Evolutionary conservation across 2,329 filamentous ascomycete species (phyloP).

Genomic region (Microsporum audouinii): DNA sequence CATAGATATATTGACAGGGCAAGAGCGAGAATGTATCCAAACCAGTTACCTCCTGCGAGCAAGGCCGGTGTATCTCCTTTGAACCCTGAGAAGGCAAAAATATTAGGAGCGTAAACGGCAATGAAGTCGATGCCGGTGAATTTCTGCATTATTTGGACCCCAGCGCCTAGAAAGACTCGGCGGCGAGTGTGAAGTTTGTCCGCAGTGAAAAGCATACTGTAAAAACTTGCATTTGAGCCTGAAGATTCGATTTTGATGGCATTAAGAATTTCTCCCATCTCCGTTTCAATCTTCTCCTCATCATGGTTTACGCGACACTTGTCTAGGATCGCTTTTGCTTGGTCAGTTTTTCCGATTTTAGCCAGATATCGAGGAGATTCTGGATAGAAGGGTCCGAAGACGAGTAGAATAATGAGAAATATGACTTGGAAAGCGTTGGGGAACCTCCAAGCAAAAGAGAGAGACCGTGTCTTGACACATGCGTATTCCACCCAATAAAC

Average conservation of each 20-base stretch:
- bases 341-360: neutral
- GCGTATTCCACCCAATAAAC: neutral
- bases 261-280: neutral
- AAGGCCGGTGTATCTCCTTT: neutral
- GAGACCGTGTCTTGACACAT: neutral
- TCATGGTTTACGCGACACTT: neutral
- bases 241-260: neutral
- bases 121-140: neutral
- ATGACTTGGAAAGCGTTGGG: conserved; percentile 39
- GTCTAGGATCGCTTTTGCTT: neutral
- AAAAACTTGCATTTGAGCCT: neutral
- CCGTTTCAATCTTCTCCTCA: neutral
- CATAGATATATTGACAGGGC: neutral
- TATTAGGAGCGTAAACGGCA: conserved; percentile 1
- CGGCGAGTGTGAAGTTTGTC: neutral
- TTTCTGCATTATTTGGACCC: conserved; percentile 1
- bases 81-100: neutral
- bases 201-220: neutral
- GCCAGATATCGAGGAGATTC: conserved; percentile 22
- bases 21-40: neutral
- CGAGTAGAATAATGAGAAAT: conserved; percentile 33
- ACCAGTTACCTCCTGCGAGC: neutral
- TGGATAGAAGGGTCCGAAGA: conserved; percentile 26
- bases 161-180: neutral
- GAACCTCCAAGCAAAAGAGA: conserved; percentile 33